Percentiles rank a stretch among this genome's conserved stretches.
Evolutionary conservation across 164 flowering plant species (phyloP).

Genomic region (Aristolochia californica): DNA sequence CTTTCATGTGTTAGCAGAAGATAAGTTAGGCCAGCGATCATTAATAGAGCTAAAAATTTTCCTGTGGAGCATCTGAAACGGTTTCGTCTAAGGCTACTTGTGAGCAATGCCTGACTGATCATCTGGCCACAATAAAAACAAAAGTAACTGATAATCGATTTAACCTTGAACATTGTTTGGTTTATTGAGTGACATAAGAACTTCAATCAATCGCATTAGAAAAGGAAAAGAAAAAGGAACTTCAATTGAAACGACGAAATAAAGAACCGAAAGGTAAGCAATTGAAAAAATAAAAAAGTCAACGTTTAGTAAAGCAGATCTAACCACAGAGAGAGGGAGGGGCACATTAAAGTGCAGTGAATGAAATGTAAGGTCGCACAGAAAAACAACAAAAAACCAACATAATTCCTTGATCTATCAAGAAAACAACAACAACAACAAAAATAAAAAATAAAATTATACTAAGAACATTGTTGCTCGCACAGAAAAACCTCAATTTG

Average conservation of each 20-base stretch:
- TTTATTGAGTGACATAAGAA: background rate
- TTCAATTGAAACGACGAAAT: background rate
- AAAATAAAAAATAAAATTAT: no score
- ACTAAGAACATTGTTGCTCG: no score
- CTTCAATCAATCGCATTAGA: no score
- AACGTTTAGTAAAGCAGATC: background rate
- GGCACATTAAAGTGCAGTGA: no score
- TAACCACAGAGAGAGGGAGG: no score
- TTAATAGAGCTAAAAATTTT: slow-evolving; percentile 49
- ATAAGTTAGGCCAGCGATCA: slow-evolving; percentile 66
- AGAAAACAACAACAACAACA: no score
- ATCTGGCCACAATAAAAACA: slow-evolving; percentile 31
- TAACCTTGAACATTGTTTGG: background rate
- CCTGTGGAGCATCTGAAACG: slow-evolving; percentile 76
- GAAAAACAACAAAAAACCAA: no score
- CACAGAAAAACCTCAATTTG: no score
- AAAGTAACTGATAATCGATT: background rate
- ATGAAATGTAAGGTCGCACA: no score
- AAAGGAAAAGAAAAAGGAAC: no score
- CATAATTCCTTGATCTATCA: no score
- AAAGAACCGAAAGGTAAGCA: background rate
- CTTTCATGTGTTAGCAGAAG: slow-evolving; percentile 41
- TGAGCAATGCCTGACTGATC: slow-evolving; percentile 36
- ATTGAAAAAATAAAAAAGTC: background rate
- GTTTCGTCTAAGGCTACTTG: slow-evolving; percentile 44